Evolutionary conservation across 1,139 yeast genomes (phyloP).

Genomic region (Geotrichum bryndzae): DNA sequence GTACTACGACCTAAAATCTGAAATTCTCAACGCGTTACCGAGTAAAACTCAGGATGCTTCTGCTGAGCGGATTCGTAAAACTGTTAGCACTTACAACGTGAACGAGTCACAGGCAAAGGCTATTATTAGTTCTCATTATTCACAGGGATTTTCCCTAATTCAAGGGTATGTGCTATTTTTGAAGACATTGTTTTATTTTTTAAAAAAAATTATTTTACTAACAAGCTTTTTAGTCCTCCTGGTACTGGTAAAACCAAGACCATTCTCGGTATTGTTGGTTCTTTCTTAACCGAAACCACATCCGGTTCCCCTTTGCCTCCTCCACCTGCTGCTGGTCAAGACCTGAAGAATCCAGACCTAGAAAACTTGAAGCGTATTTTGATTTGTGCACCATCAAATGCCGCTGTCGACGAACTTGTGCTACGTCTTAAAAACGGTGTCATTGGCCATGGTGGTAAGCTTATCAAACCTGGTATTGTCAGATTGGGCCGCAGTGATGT

Average conservation of each 20-base stretch:
- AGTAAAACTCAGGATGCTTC: conserved; percentile 30
- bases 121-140: conserved; percentile 61
- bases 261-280: conserved; percentile 84
- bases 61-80: conserved; percentile 40
- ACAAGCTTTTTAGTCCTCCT: conserved; percentile 50
- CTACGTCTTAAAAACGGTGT: conserved; percentile 76
- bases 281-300: conserved; percentile 47
- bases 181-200: neutral
- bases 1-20: conserved; percentile 65
- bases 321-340: conserved; percentile 33
- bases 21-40: conserved; percentile 64
- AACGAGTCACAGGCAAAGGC: conserved; percentile 90
- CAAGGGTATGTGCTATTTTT: conserved; percentile 51
- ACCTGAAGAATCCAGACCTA: conserved; percentile 29
- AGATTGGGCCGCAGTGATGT: conserved; percentile 89
- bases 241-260: conserved; percentile 99
- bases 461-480: conserved; percentile 65
- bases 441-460: conserved; percentile 47
- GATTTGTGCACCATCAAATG: conserved; percentile 97
- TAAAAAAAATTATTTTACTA: conserved; percentile 4
- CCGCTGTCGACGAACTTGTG: conserved; percentile 97
- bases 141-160: conserved; percentile 77
- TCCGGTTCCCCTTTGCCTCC: conserved; percentile 33
- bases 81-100: conserved; percentile 47
- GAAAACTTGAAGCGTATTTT: conserved; percentile 50